Conservation (phyloP, 2,329 filamentous ascomycete genomes). For the Arachnopeziza araneosa region DNA sequence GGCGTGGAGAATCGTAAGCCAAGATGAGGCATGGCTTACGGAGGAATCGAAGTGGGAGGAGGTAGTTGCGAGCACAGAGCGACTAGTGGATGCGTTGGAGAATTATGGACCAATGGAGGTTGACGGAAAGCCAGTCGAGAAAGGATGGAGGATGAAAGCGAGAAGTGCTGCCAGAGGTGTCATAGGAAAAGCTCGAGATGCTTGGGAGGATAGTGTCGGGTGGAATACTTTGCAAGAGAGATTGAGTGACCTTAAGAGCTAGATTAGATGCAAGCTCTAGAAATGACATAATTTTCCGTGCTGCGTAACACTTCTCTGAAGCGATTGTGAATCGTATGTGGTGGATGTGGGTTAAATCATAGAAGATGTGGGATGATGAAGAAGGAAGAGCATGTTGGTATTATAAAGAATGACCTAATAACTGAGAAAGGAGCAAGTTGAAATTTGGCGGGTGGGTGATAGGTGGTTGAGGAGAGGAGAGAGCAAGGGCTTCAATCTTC, state of each 20-base stretch:
- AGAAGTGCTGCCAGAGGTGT: constrained; percentile 78
- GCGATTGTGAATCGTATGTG: too few species aligned
- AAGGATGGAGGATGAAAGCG: constrained; percentile 84
- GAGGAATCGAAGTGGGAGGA: constrained; percentile 51
- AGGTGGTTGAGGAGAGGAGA: too few species aligned
- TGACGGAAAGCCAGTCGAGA: constrained; percentile 60
- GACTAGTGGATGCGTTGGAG: constrained; percentile 77
- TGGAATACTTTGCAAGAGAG: constrained; percentile 57
- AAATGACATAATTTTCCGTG: too few species aligned
- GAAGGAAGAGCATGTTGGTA: too few species aligned
- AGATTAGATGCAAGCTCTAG: background rate
- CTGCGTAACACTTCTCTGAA: too few species aligned
- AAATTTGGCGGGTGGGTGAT: too few species aligned
- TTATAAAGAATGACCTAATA: too few species aligned
- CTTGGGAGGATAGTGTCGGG: constrained; percentile 71
- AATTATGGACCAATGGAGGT: constrained; percentile 61
- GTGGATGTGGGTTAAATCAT: too few species aligned
- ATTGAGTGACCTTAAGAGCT: constrained; percentile 47
- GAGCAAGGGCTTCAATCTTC: too few species aligned
- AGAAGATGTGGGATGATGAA: too few species aligned
- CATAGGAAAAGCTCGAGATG: constrained; percentile 72
- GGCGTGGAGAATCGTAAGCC: constrained; percentile 71
- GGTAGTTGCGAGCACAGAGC: constrained; percentile 62
- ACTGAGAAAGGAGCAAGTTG: too few species aligned
- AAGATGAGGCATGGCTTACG: constrained; percentile 33